Conservation (phyloP, 2,329 filamentous ascomycete species). For the Penicillium griseofulvum region DNA sequence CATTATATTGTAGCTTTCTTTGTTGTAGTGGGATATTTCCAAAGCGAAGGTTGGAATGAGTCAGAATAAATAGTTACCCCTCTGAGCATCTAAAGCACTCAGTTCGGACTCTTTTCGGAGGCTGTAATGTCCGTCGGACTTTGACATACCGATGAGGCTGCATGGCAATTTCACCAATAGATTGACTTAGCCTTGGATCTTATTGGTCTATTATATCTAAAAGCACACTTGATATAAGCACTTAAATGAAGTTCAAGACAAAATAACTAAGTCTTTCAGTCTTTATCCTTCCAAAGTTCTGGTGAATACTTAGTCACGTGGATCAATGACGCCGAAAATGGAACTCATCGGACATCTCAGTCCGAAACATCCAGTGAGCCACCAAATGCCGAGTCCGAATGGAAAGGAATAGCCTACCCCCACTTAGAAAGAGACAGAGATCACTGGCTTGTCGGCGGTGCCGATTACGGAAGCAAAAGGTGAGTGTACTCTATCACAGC, state of each 20-base stretch:
- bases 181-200: not conserved
- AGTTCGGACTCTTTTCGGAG: not conserved
- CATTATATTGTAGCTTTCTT: not conserved
- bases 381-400: conserved; percentile 1
- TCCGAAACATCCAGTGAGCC: not conserved
- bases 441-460: conserved; percentile 11
- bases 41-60: not conserved
- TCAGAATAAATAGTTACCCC: not conserved
- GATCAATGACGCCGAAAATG: not conserved
- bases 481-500: not conserved
- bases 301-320: not conserved
- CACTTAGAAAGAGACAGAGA: conserved; percentile 7
- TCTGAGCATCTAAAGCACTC: not conserved
- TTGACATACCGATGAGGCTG: not conserved
- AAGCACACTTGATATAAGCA: not conserved
- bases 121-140: not conserved
- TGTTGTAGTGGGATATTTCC: not conserved
- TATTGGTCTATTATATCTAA: not conserved
- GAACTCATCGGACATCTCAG: not conserved
- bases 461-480: conserved; percentile 14
- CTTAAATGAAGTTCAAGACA: not conserved
- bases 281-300: not conserved
- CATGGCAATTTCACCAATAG: not conserved
- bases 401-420: not conserved
- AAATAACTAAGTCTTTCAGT: not conserved